Conservation (phyloP, 2,329 filamentous ascomycete genomes). For the Fusarium nanum region DNA sequence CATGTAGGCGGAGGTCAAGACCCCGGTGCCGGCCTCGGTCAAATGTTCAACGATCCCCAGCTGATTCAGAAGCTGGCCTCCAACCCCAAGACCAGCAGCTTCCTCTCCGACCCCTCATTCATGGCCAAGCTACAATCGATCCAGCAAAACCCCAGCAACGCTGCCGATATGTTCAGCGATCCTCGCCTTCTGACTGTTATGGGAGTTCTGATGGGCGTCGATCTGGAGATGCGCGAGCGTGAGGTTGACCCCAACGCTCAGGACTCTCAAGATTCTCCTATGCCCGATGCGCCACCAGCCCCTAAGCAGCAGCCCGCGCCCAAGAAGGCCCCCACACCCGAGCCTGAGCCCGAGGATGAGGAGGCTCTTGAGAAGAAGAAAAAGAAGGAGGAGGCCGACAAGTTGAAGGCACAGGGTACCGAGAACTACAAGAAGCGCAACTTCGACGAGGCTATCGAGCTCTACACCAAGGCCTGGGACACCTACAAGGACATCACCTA, state of each 20-base stretch:
- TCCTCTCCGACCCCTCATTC: conserved; percentile 85
- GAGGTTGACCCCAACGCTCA: conserved; percentile 49
- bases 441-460: conserved; percentile 92
- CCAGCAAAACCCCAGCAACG: conserved; percentile 81
- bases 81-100: conserved; percentile 91
- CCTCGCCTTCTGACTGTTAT: conserved; percentile 94
- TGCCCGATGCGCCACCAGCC: conserved; percentile 72
- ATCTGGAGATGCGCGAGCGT: conserved; percentile 72
- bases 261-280: conserved; percentile 71
- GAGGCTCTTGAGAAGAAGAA: conserved; percentile 86
- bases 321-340: conserved; percentile 68
- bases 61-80: conserved; percentile 88
- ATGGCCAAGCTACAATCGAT: conserved; percentile 89
- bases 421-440: conserved; percentile 98
- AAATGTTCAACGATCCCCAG: conserved; percentile 94
- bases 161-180: conserved; percentile 85
- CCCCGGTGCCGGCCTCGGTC: conserved; percentile 80
- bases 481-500: conserved; percentile 96
- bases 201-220: conserved; percentile 91
- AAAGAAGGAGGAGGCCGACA: conserved; percentile 91
- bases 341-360: conserved; percentile 80
- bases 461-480: conserved; percentile 97
- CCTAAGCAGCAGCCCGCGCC: conserved; percentile 50
- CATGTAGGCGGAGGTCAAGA: conserved; percentile 58
- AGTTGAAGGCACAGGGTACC: conserved; percentile 93